Evolutionary conservation across 345 rosid species (phyloP).

Genomic region (Lepidium aucheri): DNA sequence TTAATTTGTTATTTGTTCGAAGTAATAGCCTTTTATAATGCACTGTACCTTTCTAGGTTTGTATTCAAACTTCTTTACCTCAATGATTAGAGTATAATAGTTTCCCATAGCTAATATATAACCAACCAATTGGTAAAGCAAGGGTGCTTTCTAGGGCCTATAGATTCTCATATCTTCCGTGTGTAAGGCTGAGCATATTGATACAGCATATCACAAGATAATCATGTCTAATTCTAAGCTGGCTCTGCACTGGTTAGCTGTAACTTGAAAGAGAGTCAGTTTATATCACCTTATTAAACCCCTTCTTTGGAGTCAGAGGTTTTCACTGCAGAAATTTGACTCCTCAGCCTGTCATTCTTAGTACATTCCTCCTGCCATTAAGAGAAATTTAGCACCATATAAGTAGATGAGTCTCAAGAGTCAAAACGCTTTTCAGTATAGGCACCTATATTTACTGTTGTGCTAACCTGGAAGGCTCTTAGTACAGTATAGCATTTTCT

Average conservation of each 20-base stretch:
- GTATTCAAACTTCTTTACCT: constrained; percentile 1
- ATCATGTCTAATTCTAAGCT: constrained; percentile 1
- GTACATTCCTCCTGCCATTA: constrained; percentile 43
- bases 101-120: constrained; percentile 5
- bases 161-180: background rate
- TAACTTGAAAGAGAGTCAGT: background rate
- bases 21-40: background rate
- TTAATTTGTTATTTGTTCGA: background rate
- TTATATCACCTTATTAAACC: constrained; percentile 7
- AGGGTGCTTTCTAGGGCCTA: background rate
- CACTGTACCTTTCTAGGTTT: constrained; percentile 5
- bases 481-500: constrained; percentile 43
- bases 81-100: constrained; percentile 4
- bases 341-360: constrained; percentile 38
- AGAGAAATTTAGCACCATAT: background rate
- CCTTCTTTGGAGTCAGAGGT: constrained; percentile 3
- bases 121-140: constrained; percentile 4
- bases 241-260: background rate
- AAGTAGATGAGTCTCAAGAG: background rate
- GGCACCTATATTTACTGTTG: background rate
- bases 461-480: constrained; percentile 62
- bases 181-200: background rate
- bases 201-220: background rate
- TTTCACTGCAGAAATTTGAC: constrained; percentile 3
- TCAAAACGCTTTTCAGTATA: background rate